These are phyloP conservation scores for Moniliella sp. DNA, from an alignment of 1,284 basidiomycete genomes.

Conservation along the genomic window DNA sequence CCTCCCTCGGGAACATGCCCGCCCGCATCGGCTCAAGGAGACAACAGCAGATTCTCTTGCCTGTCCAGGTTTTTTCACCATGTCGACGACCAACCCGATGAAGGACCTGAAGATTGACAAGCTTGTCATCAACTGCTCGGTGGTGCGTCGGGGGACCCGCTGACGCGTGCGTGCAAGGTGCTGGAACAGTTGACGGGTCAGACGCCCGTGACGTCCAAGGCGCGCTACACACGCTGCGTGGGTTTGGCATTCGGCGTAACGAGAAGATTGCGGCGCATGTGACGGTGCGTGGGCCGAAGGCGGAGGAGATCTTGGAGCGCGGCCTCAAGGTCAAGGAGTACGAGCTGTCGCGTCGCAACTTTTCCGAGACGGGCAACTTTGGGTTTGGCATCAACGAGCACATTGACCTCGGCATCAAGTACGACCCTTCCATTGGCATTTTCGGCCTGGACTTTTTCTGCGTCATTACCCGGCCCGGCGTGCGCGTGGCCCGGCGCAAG, in stretches of 20 bases:
- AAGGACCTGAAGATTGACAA: slow-evolving; percentile 89
- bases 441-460: slow-evolving; percentile 34
- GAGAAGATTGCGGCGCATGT: slow-evolving; percentile 99
- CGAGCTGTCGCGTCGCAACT: slow-evolving; percentile 71
- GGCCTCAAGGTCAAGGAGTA: slow-evolving; percentile 99
- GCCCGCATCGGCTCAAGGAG: neutral
- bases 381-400: slow-evolving; percentile 64
- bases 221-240: slow-evolving; percentile 89
- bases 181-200: slow-evolving; percentile 98
- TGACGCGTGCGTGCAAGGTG: slow-evolving; percentile 96
- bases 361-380: slow-evolving; percentile 93
- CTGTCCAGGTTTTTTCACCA: slow-evolving; percentile 1
- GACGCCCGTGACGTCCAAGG: slow-evolving; percentile 96
- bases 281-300: slow-evolving; percentile 96
- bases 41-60: neutral
- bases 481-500: slow-evolving; percentile 75
- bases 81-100: slow-evolving; percentile 4
- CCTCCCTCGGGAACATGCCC: neutral
- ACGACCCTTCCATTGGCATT: slow-evolving; percentile 33
- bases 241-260: slow-evolving; percentile 97
- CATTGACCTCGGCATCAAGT: slow-evolving; percentile 87
- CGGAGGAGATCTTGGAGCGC: slow-evolving; percentile 93
- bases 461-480: slow-evolving; percentile 87
- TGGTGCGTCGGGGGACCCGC: slow-evolving; percentile 95
- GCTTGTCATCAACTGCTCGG: slow-evolving; percentile 99